A percentile compares a stretch with the other conserved stretches of the same genome.
These are phyloP conservation scores for Citrullus colocynthis DNA, from an alignment of 306 rosid genomes.

Conservation along the genomic window DNA sequence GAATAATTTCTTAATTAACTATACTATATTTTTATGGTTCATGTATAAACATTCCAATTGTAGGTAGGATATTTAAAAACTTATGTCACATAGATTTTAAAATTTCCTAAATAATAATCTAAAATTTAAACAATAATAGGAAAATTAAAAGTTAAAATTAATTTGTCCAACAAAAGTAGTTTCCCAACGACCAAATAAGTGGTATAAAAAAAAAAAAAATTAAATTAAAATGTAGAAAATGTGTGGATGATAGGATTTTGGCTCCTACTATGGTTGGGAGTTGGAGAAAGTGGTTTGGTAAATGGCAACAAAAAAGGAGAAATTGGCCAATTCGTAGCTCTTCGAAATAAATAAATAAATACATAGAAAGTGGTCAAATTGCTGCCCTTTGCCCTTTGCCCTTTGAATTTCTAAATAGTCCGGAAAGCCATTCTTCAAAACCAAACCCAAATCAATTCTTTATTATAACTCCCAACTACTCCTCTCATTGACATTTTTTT, in stretches of 20 bases:
- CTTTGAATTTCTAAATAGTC: not conserved
- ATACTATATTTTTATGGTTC: too few species aligned
- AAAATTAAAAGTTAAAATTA: too few species aligned
- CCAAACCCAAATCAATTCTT: not conserved
- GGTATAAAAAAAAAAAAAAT: too few species aligned
- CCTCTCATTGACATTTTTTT: not conserved
- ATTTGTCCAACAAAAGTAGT: too few species aligned
- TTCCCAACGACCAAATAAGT: too few species aligned
- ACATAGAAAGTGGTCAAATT: not conserved
- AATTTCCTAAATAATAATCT: too few species aligned
- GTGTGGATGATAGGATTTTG: not conserved
- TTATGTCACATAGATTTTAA: too few species aligned
- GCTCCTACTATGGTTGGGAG: not conserved
- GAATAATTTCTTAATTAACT: too few species aligned
- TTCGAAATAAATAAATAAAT: not conserved
- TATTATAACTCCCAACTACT: not conserved
- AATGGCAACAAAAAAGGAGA: not conserved
- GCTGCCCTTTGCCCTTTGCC: not conserved
- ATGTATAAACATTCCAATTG: too few species aligned
- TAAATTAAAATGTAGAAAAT: too few species aligned
- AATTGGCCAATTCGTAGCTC: not conserved
- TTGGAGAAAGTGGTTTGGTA: slow-evolving; percentile 1
- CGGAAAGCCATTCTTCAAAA: not conserved
- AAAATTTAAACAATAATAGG: too few species aligned
- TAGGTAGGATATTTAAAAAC: too few species aligned